Base-by-base conservation (phyloP, 2,329 filamentous ascomycete genomes). In the Colletotrichum cordylinicola region DNA sequence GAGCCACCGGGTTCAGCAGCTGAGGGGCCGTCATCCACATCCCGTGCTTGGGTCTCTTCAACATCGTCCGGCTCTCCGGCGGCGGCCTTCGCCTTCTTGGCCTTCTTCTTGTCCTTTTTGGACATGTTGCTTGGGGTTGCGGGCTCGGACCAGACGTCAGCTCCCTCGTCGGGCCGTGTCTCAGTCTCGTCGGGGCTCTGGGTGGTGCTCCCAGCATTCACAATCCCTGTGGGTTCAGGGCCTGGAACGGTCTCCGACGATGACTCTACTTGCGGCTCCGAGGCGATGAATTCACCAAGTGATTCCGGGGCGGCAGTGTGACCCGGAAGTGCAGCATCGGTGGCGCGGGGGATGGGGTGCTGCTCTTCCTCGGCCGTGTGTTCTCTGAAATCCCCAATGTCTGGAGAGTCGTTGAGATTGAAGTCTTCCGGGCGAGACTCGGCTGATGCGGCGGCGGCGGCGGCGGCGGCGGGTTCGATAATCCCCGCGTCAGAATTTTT, bases 381-480 rank as follows among this genome's bases (percentile, higher is more conserved):
- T 84, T 82, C 39, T 74, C 78, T 79, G 79, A 27, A 56, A 21
- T 84, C 82, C 74, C 82, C 80, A 74, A 78, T 77, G 62, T 78
- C 65, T 66, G 75, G 75, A 43, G 76, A 52, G 77, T 81, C 80
- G 61, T 81, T 79, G 64, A 77, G 77, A 79, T 77, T 79, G 66
- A 82, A 80, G 71, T 83, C 78, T 48, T 60, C 73, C 39, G 74
- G 52, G 39, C 75, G 77, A 18, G 77, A 77, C 13, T 68, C 70
- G 35, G n/a, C 43, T 52, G 43, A 21, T 21, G 43, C 43, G 43
- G n/a, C 43, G 43, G 43, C 43, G 33, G 33, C 43, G 43, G 43
- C 43, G 33, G 33, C 33, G 43, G 43, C 62, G 70, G 33, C 52
- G 71, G 56, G 27, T 39, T 78, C 76, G 48, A 62, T 56, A 60